Percentiles rank a stretch among this genome's conserved stretches.
Conservation (phyloP, 257 asterid genomes). For the Ehretia macrophylla region DNA sequence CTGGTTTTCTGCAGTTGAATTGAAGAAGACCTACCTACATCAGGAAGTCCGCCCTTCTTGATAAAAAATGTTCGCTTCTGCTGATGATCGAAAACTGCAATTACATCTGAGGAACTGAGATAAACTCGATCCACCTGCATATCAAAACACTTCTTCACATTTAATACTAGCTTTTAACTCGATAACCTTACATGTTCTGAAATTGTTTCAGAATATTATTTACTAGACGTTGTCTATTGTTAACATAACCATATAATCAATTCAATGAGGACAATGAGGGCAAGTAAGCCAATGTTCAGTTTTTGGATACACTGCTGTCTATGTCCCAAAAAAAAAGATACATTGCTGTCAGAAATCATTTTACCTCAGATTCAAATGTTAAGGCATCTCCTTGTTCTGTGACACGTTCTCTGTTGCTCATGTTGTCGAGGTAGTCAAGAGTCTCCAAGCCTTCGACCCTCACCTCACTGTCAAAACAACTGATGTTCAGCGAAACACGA, state of each 20-base stretch:
- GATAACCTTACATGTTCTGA: not conserved
- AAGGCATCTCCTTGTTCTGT: slow-evolving; percentile 95
- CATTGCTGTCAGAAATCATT: not conserved
- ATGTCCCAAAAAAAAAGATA: too few species aligned
- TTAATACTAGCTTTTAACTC: too few species aligned
- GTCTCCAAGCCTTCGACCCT: slow-evolving; percentile 90
- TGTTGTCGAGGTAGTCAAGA: slow-evolving; percentile 81
- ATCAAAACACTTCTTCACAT: not conserved
- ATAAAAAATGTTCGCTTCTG: slow-evolving; percentile 58
- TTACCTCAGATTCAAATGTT: slow-evolving; percentile 90
- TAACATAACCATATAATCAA: too few species aligned
- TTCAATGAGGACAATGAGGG: too few species aligned
- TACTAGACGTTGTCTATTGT: too few species aligned
- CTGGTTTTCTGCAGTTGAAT: not conserved
- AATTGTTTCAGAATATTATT: not conserved
- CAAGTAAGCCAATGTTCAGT: too few species aligned
- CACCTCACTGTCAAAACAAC: slow-evolving; percentile 58
- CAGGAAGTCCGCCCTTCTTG: slow-evolving; percentile 78
- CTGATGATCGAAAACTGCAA: slow-evolving; percentile 77
- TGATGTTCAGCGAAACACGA: slow-evolving; percentile 12
- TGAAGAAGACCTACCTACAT: slow-evolving; percentile 50
- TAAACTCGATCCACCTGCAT: slow-evolving; percentile 75
- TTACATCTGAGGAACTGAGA: slow-evolving; percentile 59
- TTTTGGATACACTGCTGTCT: too few species aligned
- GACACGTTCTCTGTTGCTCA: slow-evolving; percentile 63